Percentiles rank a stretch among this genome's conserved stretches.
phyloP scores from a whole-genome alignment of 2,329 filamentous ascomycete genomes.

The Alternaria sp. region DNA sequence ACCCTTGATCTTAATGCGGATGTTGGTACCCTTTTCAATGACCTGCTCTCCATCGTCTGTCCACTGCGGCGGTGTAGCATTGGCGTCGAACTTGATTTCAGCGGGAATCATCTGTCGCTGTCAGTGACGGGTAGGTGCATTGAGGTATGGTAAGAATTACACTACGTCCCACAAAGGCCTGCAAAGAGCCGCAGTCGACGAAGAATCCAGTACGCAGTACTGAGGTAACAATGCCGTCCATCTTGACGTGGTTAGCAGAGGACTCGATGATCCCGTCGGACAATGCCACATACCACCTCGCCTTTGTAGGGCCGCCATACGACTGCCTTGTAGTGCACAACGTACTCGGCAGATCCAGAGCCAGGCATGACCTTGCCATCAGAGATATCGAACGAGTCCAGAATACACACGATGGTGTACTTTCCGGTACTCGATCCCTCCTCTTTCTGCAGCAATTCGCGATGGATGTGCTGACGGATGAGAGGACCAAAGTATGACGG shows the following conservation, averaged over 20 bases:
- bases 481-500: slow-evolving; percentile 96
- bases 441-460: slow-evolving; percentile 89
- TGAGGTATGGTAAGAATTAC: slow-evolving; percentile 62
- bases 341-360: slow-evolving; percentile 92
- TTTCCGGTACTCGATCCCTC: slow-evolving; percentile 95
- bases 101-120: slow-evolving; percentile 79
- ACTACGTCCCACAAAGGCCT: slow-evolving; percentile 82
- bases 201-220: slow-evolving; percentile 95
- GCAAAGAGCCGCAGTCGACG: slow-evolving; percentile 79
- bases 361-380: slow-evolving; percentile 92
- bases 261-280: not conserved
- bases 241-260: slow-evolving; percentile 61
- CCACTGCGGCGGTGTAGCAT: slow-evolving; percentile 95
- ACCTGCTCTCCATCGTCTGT: slow-evolving; percentile 94
- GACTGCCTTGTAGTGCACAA: slow-evolving; percentile 92
- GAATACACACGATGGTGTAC: slow-evolving; percentile 97
- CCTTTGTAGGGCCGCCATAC: slow-evolving; percentile 98
- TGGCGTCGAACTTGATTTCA: slow-evolving; percentile 93
- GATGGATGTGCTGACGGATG: slow-evolving; percentile 89
- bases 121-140: slow-evolving; percentile 32
- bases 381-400: slow-evolving; percentile 95
- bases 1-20: slow-evolving; percentile 94
- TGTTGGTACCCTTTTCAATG: slow-evolving; percentile 91
- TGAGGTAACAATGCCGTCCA: slow-evolving; percentile 91
- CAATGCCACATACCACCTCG: slow-evolving; percentile 78